Base-by-base conservation (phyloP, 768 basidiomycete species). In the Dictyophora rubrovolvata region DNA sequence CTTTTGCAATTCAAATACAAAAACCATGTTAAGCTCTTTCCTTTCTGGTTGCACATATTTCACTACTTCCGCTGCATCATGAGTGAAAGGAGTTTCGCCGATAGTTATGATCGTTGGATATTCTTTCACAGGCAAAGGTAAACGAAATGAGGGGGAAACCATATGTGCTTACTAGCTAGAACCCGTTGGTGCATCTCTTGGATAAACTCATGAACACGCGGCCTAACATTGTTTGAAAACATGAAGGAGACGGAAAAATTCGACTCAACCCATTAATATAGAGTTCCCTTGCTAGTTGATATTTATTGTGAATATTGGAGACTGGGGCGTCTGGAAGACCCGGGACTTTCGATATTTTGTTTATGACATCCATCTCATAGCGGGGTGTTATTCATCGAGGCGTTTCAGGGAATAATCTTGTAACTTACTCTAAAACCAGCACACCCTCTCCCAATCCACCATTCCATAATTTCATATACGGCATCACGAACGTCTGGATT, bases 361-460 rank as follows among this genome's bases (percentile, higher is more conserved):
- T 85, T 69, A 87, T 87, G 52, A 83, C 81, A 56, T 86, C 84
- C 82, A 84, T 83, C 83, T 83, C 62, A 28, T 17, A 48, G 17
- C 6, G 9, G 17, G 33, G 16, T 20, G 34, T 20, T 7, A 2
- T 12, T 53, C 37, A 20, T 9, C 1, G 8, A 42, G 22, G 20
- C 2, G 18, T 20, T 23, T 22, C 60, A 28, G 52, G n/a, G 35
- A 42, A 22, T 22, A 18, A 34, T 53, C 37, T 52, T 48, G 2
- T 16, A 20, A 20, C 28, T 7, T 16, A 88, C 83, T 20, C 86
- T 73, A 69, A 89, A 90, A 1, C 87, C 88, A 61, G 88, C 86
- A 61, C 83, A 83, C 0, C 88, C 87, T 53, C 82, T 73, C 55
- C 82, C 76, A n/a, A 87, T 73, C 87, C 86, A 89, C 65, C 86